phyloP scores from a whole-genome alignment of 2,329 filamentous ascomycete genomes.

The Alternaria brassicicola region DNA sequence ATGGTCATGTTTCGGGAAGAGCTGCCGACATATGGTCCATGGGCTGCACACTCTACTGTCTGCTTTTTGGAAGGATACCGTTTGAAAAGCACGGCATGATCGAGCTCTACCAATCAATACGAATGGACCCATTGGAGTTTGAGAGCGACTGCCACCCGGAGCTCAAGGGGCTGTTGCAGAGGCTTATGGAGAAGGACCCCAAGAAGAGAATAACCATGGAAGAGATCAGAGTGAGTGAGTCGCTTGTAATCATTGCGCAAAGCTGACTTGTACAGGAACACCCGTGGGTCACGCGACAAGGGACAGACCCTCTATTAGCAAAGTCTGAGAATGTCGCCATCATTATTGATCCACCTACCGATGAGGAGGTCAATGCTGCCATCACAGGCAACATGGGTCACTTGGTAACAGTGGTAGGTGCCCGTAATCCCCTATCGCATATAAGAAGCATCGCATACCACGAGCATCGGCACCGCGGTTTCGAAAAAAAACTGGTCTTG shows the following conservation, averaged over 20 bases:
- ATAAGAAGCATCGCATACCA: background rate
- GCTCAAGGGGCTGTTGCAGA: slow-evolving; percentile 75
- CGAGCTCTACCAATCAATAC: slow-evolving; percentile 89
- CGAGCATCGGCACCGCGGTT: too few relatives aligned
- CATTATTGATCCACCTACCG: slow-evolving; percentile 81
- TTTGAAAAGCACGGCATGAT: slow-evolving; percentile 81
- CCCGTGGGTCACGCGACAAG: slow-evolving; percentile 86
- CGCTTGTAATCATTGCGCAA: background rate
- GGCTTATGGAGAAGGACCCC: slow-evolving; percentile 83
- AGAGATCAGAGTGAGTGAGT: slow-evolving; percentile 72
- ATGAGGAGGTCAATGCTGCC: slow-evolving; percentile 86
- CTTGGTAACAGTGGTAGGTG: slow-evolving; percentile 76
- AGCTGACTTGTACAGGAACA: slow-evolving; percentile 68
- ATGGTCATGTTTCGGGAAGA: slow-evolving; percentile 84
- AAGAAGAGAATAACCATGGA: slow-evolving; percentile 81
- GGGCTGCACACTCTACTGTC: slow-evolving; percentile 92
- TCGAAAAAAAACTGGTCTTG: background rate
- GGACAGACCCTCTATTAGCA: slow-evolving; percentile 77
- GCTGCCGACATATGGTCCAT: slow-evolving; percentile 98
- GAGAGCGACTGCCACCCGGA: slow-evolving; percentile 68
- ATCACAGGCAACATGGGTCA: slow-evolving; percentile 90
- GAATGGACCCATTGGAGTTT: slow-evolving; percentile 68
- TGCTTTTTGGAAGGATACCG: slow-evolving; percentile 86
- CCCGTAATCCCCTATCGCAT: slow-evolving; percentile 1
- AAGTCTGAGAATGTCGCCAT: slow-evolving; percentile 85